Percentiles rank a stretch among this genome's conserved stretches.
Conservation (phyloP, 2,329 filamentous ascomycete genomes). For the Colletotrichum sansevieriae region DNA sequence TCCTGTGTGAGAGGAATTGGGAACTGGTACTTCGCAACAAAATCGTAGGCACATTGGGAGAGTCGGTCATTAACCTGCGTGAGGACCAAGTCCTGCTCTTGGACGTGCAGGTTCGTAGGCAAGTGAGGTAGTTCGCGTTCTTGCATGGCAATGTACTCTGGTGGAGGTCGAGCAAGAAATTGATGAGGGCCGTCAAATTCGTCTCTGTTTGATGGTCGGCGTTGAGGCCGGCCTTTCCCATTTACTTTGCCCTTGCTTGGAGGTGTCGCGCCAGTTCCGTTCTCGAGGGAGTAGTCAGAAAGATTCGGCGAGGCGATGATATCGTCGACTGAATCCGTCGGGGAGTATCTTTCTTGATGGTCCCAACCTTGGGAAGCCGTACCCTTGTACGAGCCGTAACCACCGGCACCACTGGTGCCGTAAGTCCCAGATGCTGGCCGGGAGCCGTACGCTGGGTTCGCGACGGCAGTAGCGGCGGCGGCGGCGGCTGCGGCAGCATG, state of each 20-base stretch:
- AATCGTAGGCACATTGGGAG: constrained; percentile 89
- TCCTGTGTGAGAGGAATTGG: constrained; percentile 87
- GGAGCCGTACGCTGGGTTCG: constrained; percentile 55
- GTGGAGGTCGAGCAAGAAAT: constrained; percentile 79
- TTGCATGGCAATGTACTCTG: constrained; percentile 79
- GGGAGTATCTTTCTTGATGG: constrained; percentile 64
- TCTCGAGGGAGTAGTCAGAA: constrained; percentile 72
- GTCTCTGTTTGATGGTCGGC: constrained; percentile 84
- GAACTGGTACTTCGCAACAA: constrained; percentile 92
- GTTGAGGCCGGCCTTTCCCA: constrained; percentile 68
- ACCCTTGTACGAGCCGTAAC: constrained; percentile 56
- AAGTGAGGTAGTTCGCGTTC: constrained; percentile 85
- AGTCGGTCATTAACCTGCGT: constrained; percentile 86
- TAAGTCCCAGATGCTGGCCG: constrained; percentile 58
- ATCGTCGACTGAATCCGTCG: constrained; percentile 70
- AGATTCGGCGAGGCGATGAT: constrained; percentile 69
- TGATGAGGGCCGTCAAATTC: constrained; percentile 92
- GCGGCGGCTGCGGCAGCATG: constrained; percentile 55
- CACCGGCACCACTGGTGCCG: constrained; percentile 46
- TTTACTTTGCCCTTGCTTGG: constrained; percentile 60
- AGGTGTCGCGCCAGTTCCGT: constrained; percentile 56
- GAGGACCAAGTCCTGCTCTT: constrained; percentile 87
- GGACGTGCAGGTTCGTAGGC: constrained; percentile 83
- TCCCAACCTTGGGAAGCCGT: constrained; percentile 62
- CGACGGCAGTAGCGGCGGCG: constrained; percentile 49